Evolutionary conservation across 495 filamentous ascomycete species (phyloP), one percentile per base, ranked within the genome.

Genomic region (Neurospora intermedia): DNA sequence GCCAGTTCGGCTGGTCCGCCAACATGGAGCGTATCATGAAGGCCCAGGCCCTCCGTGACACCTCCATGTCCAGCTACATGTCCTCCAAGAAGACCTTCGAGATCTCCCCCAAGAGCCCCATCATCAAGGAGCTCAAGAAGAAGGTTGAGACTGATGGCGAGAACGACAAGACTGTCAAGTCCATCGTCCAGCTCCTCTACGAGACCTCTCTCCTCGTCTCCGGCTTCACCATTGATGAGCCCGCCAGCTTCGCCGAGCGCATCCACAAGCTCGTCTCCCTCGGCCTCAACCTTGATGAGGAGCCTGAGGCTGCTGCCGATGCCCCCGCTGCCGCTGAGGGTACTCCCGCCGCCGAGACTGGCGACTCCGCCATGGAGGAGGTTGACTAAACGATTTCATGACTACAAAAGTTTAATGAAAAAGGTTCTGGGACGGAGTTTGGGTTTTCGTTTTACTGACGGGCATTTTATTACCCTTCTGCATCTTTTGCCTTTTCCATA

Each of bases 1-100:
- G 96, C 80, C 96, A 99, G 88, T 99, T 99, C 84, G 96, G 96
- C 86, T 99, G 96, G 96, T 98, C 94, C 54, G 96, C 96, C 82
- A 99, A 99, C 89, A 99, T 99, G 96, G 96, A 99, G 91, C 96
- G 96, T 88, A 99, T 99, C 90, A 99, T 99, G 96, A 99, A 99
- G 91, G 96, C 96, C 42, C 96, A 99, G 88, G 96, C 96, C 83
- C 93, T 99, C 78, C 96, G 96, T 87, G 96, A 99, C 86, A 98
- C 96, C 80, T 97, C 94, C 77, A 99, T 99, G 96, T 91, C 88
- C 86, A 97, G 93, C 74, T 99, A 99, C 91, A 99, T 99, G 96
- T 94, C 93, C 73, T 98, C 95, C 80, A 99, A 99, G 94, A 99
- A 99, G 92, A 99, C 96, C 71, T 98, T 99, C 77, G 96, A 99